A percentile compares a stretch with the other conserved stretches of the same genome.
Evolutionary conservation across 1,284 basidiomycete genomes (phyloP).

Genomic region (Entoloma clypeatum): DNA sequence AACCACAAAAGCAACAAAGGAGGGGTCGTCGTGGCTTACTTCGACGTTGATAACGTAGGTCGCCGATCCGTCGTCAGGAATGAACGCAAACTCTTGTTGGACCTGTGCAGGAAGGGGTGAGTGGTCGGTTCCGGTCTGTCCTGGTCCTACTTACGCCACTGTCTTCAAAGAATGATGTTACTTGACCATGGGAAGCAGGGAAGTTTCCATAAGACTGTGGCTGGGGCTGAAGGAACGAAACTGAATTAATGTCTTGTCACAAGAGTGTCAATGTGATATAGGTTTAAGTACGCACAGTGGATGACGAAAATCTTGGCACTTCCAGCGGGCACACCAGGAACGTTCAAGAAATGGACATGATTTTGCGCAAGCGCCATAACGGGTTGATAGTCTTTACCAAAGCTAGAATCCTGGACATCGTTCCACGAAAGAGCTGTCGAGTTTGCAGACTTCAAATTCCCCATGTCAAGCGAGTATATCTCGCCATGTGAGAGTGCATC

Average conservation of each 20-base stretch:
- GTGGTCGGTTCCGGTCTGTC: neutral
- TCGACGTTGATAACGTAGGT: constrained; percentile 80
- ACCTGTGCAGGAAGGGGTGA: constrained; percentile 42
- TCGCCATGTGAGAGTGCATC: constrained; percentile 61
- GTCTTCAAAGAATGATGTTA: constrained; percentile 71
- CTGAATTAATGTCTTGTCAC: constrained; percentile 33
- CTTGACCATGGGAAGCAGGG: constrained; percentile 73
- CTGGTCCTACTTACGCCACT: constrained; percentile 37
- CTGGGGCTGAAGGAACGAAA: constrained; percentile 77
- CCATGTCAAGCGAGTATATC: constrained; percentile 68
- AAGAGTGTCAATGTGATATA: constrained; percentile 2
- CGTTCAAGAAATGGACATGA: constrained; percentile 76
- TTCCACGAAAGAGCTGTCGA: constrained; percentile 57
- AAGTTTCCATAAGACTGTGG: constrained; percentile 68
- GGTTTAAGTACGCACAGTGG: constrained; percentile 60
- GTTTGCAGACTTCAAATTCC: constrained; percentile 53
- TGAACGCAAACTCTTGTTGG: constrained; percentile 81
- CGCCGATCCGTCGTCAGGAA: constrained; percentile 76
- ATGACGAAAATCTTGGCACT: constrained; percentile 81
- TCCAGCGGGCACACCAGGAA: constrained; percentile 63
- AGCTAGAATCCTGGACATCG: constrained; percentile 51
- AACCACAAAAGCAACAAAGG: neutral
- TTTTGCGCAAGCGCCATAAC: constrained; percentile 79
- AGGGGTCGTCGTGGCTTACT: constrained; percentile 31
- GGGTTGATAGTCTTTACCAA: constrained; percentile 56